Evolutionary conservation across 2,329 filamentous ascomycete species (phyloP), one percentile per base, ranked within the genome.

Genomic region (Penicillium sclerotiorum): DNA sequence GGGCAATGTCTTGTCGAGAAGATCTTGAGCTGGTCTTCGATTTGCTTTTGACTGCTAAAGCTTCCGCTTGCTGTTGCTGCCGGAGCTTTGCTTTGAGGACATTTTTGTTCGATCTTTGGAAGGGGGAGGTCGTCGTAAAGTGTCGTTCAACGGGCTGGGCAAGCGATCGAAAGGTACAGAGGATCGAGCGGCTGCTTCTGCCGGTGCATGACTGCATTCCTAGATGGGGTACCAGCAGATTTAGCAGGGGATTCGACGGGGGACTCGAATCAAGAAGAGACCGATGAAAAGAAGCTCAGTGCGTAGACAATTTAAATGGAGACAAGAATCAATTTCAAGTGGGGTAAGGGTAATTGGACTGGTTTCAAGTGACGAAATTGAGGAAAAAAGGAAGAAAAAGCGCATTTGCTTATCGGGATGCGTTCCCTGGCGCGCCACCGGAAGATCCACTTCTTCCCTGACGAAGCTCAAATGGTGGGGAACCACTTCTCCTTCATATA

Each of bases 161-260:
- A 23, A 62, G 52, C 32, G 64, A 56, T 56, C 65, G 68, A 52
- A 74, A 70, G 23, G 67, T 57, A 62, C 73, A 74, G 55, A 75
- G 64, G 30, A 75, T 65, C 67, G 74, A 77, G 61, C 62, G 61
- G 40, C 63, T 67, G 58, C 65, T 62, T 60, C 55, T 65, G 45
- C 58, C 60, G 47, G 60, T 61, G 61, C 72, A 70, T 66, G 63
- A 56, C 65, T 66, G 71, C 75, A 78, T 77, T 60, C 65, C 65
- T 62, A 45, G 33, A 51, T 37, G 33, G 8, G 20, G 41, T 36
- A 22, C 38, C 40, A 18, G 42, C 28, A 36, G 21, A 41, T 33
- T 9, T 13, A 13, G n/a, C n/a, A 11, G 21, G 17, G 28, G 18
- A 15, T 6, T 43, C 8, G 18, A 21, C 5, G 18, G 17, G 4